Conservation (phyloP, 768 basidiomycete genomes). For the Baorangia bicolor region DNA sequence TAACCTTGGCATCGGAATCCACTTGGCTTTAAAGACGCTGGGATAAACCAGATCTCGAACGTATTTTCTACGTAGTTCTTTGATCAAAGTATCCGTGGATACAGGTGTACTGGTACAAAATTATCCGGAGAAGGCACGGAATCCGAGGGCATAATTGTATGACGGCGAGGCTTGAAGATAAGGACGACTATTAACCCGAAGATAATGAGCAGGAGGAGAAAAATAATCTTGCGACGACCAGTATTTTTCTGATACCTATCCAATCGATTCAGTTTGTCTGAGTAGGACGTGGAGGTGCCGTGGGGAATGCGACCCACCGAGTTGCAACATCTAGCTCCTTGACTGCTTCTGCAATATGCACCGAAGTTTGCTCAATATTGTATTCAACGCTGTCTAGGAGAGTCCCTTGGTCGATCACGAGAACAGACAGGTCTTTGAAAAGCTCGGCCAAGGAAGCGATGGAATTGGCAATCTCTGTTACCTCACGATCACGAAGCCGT, state of each 20-base stretch:
- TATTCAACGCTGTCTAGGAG: constrained; percentile 96
- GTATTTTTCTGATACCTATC: constrained; percentile 91
- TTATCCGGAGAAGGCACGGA: constrained; percentile 25
- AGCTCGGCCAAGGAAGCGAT: constrained; percentile 91
- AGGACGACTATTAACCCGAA: constrained; percentile 84
- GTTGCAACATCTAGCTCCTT: constrained; percentile 82
- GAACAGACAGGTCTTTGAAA: constrained; percentile 89
- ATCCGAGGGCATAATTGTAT: constrained; percentile 31
- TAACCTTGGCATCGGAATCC: constrained; percentile 17
- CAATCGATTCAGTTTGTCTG: background rate
- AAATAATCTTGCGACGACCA: constrained; percentile 89
- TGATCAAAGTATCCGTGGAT: constrained; percentile 33
- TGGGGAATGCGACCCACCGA: constrained; percentile 46
- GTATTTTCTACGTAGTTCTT: constrained; percentile 17
- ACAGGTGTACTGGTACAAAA: constrained; percentile 32
- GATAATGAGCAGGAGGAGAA: constrained; percentile 87
- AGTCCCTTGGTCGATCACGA: constrained; percentile 98
- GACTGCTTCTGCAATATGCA: constrained; percentile 79
- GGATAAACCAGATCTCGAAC: constrained; percentile 8
- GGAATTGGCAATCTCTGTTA: constrained; percentile 87
- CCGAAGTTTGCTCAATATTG: constrained; percentile 91
- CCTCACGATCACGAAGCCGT: constrained; percentile 59
- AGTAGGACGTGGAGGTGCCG: background rate
- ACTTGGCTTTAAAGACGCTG: constrained; percentile 2
- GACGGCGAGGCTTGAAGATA: constrained; percentile 86